phyloP scores from a whole-genome alignment of 2,329 filamentous ascomycete species.

The Fusarium floridanum region DNA sequence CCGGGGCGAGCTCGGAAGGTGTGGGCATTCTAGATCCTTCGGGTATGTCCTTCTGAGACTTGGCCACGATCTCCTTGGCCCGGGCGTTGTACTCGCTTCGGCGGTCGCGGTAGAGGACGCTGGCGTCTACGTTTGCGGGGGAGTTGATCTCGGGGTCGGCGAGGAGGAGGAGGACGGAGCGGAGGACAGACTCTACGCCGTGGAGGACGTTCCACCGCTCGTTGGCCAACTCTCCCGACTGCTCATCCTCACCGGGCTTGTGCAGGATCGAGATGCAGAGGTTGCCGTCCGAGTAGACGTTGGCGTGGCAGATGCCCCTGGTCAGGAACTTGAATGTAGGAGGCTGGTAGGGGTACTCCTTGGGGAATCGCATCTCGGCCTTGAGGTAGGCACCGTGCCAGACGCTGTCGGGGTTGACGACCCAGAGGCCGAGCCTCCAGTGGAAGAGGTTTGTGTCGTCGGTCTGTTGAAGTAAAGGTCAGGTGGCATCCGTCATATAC shows the following conservation, averaged over 20 bases:
- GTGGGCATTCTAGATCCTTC: conserved; percentile 86
- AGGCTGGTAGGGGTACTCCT: conserved; percentile 90
- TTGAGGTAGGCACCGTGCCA: conserved; percentile 96
- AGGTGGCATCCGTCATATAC: not conserved
- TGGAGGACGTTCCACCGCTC: conserved; percentile 97
- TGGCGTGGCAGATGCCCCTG: conserved; percentile 87
- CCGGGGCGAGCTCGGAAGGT: conserved; percentile 70
- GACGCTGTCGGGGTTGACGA: conserved; percentile 90
- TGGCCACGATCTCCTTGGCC: conserved; percentile 77
- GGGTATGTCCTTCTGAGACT: conserved; percentile 84
- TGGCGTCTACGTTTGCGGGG: conserved; percentile 93
- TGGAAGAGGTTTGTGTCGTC: conserved; percentile 86
- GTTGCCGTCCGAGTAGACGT: conserved; percentile 90
- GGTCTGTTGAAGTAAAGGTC: conserved; percentile 61
- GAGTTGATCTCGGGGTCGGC: conserved; percentile 95
- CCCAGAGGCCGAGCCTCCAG: conserved; percentile 91
- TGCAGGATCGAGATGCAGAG: conserved; percentile 98
- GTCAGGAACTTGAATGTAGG: conserved; percentile 87
- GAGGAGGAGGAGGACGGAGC: conserved; percentile 90
- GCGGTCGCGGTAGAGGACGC: conserved; percentile 84
- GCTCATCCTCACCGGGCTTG: conserved; percentile 88
- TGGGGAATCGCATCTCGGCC: conserved; percentile 87
- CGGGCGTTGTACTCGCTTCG: conserved; percentile 76
- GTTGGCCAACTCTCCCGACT: conserved; percentile 89
- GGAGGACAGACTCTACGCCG: conserved; percentile 92